phyloP scores from a whole-genome alignment of 176 grass and related monocot genomes.

The Ampelocalamus luodianensis region DNA sequence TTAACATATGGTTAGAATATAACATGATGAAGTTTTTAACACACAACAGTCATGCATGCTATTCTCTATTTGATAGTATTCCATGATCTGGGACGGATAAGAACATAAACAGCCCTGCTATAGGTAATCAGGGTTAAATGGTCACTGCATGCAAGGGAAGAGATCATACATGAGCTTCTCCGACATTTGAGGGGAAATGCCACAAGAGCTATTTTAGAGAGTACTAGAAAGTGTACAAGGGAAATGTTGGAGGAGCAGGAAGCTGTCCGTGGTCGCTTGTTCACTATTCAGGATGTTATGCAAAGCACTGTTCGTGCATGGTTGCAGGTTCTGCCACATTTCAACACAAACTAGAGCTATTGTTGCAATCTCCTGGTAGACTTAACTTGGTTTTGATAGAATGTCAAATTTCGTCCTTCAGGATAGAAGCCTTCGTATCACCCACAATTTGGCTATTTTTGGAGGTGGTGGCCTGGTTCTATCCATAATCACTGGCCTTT shows the following conservation, averaged over 20 bases:
- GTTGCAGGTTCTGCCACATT: slow-evolving; percentile 62
- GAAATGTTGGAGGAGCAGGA: slow-evolving; percentile 96
- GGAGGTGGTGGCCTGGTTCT: slow-evolving; percentile 84
- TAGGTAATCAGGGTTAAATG: slow-evolving; percentile 99
- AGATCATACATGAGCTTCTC: slow-evolving; percentile 87
- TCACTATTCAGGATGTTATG: slow-evolving; percentile 99
- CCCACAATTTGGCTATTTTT: slow-evolving; percentile 90
- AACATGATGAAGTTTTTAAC: slow-evolving; percentile 1
- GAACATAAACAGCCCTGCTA: not conserved
- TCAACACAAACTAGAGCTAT: slow-evolving; percentile 17
- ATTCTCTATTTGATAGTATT: slow-evolving; percentile 15
- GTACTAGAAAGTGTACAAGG: slow-evolving; percentile 68
- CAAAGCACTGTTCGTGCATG: slow-evolving; percentile 97
- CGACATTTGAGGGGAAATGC: slow-evolving; percentile 75
- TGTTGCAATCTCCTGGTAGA: not conserved
- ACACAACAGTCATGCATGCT: slow-evolving; percentile 3
- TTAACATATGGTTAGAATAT: slow-evolving; percentile 13
- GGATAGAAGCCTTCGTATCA: slow-evolving; percentile 93
- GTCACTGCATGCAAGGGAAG: slow-evolving; percentile 98
- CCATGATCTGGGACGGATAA: slow-evolving; percentile 9
- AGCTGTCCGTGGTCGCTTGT: slow-evolving; percentile 89
- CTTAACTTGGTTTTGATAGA: not conserved
- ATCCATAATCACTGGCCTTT: slow-evolving; percentile 88
- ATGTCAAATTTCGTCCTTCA: slow-evolving; percentile 30
- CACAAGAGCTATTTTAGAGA: slow-evolving; percentile 71